A percentile compares a stretch with the other conserved stretches of the same genome.
phyloP scores from a whole-genome alignment of 23 red algal species.

The Pyropia yezoensis region DNA sequence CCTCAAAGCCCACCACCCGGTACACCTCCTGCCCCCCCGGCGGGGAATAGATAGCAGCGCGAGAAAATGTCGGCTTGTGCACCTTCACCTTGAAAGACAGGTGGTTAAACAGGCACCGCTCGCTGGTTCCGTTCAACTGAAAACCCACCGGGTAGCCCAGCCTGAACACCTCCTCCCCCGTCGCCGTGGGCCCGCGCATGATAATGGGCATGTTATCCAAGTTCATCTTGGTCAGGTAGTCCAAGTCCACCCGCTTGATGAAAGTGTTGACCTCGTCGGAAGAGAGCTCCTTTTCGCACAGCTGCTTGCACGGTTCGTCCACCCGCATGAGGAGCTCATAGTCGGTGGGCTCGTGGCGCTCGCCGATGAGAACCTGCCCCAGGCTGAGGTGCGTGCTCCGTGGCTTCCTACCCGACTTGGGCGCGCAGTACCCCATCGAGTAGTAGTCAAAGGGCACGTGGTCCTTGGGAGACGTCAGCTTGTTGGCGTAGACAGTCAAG shows the following conservation, averaged over 20 bases:
- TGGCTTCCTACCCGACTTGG: conserved; percentile 4
- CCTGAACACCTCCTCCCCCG: conserved; percentile 52
- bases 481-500: conserved; percentile 28
- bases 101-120: conserved; percentile 73
- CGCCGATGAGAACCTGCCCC: conserved; percentile 83
- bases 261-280: conserved; percentile 44
- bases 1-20: conserved; percentile 93
- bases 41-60: conserved; percentile 8
- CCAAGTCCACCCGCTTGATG: conserved; percentile 43
- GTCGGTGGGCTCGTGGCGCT: conserved; percentile 58
- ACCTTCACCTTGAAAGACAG: conserved; percentile 74
- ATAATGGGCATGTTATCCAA: conserved; percentile 93
- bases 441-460: conserved; percentile 40
- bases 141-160: conserved; percentile 75
- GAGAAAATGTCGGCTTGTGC: conserved; percentile 43
- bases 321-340: conserved; percentile 68
- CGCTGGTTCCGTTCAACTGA: conserved; percentile 12
- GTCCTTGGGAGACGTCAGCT: conserved; percentile 21
- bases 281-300: conserved; percentile 60
- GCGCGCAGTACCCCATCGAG: conserved; percentile 41
- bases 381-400: conserved; percentile 35
- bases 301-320: conserved; percentile 68
- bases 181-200: conserved; percentile 25
- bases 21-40: conserved; percentile 20
- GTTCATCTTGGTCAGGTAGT: conserved; percentile 68